Percentiles rank a stretch among this genome's conserved stretches.
phyloP scores from a whole-genome alignment of 257 asterid genomes.

The Solanum pimpinellifolium region DNA sequence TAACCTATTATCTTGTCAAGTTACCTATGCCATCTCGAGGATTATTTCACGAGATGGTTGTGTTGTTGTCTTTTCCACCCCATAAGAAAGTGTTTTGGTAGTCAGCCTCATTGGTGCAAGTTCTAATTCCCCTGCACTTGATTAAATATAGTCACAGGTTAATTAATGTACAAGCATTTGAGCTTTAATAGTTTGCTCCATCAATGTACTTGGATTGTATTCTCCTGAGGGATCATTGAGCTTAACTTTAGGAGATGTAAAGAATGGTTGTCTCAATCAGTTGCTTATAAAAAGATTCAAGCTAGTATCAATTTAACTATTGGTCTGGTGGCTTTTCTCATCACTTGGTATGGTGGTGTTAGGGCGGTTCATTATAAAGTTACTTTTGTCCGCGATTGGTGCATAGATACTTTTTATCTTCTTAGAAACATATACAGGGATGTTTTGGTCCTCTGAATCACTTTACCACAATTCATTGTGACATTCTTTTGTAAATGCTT shows the following conservation, averaged over 20 bases:
- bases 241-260: background rate
- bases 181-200: background rate
- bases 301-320: background rate
- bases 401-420: slow-evolving; percentile 84
- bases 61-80: background rate
- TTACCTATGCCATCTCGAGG: background rate
- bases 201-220: background rate
- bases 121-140: background rate
- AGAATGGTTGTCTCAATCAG: background rate
- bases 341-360: slow-evolving; percentile 88
- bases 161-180: background rate
- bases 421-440: slow-evolving; percentile 22
- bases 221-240: background rate
- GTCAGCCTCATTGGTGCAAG: background rate
- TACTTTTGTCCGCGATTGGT: slow-evolving; percentile 57
- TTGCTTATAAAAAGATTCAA: background rate
- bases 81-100: background rate
- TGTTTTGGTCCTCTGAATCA: slow-evolving; percentile 95
- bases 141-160: background rate
- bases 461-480: slow-evolving; percentile 88
- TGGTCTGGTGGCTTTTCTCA: slow-evolving; percentile 55
- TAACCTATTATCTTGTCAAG: background rate
- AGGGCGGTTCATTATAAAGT: slow-evolving; percentile 76
- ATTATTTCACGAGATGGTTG: background rate
- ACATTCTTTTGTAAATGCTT: slow-evolving; percentile 65